Conservation (phyloP, 1,284 basidiomycete genomes). For the Meira miltonrushii region DNA sequence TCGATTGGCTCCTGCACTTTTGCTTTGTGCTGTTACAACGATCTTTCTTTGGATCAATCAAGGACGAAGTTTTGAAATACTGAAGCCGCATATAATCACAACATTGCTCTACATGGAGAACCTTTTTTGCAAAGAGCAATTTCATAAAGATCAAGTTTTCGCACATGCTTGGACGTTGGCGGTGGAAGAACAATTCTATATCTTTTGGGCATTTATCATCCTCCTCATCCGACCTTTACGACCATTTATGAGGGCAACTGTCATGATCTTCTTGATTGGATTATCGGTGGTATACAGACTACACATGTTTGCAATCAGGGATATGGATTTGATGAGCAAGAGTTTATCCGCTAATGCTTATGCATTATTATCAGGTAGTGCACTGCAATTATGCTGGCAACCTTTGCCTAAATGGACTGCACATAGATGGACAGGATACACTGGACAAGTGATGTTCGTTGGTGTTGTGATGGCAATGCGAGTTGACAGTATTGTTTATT, state of each 20-base stretch:
- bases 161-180: constrained; percentile 27
- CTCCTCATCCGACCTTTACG: constrained; percentile 1
- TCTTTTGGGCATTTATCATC: constrained; percentile 25
- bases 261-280: neutral
- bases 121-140: neutral
- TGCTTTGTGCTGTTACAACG: neutral
- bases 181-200: constrained; percentile 29
- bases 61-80: constrained; percentile 6
- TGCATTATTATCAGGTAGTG: neutral
- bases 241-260: neutral
- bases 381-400: neutral
- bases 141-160: constrained; percentile 9
- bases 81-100: constrained; percentile 21
- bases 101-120: neutral
- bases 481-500: neutral
- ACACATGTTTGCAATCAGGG: neutral
- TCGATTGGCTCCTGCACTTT: constrained; percentile 1
- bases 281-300: neutral
- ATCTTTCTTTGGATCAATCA: constrained; percentile 12
- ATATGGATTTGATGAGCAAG: constrained; percentile 2
- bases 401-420: neutral
- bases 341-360: neutral
- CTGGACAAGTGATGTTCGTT: neutral
- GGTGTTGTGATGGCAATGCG: neutral
- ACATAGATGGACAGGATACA: neutral